Percentiles rank a stretch among this genome's conserved stretches.
phyloP scores from a whole-genome alignment of 139 green algal species.

The Micromonas pusilla region DNA sequence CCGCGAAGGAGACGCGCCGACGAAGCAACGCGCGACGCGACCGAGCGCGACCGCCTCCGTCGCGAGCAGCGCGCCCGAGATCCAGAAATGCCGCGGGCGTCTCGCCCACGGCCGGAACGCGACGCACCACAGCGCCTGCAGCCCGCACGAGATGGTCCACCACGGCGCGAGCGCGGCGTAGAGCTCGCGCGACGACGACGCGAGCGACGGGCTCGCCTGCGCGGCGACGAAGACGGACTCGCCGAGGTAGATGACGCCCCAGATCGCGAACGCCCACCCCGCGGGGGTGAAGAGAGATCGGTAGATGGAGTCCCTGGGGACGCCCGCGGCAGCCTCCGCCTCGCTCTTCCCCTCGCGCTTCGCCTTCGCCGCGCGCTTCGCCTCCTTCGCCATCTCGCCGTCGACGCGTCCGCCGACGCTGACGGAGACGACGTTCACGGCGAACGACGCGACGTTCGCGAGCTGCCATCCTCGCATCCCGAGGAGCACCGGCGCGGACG shows the following conservation, averaged over 20 bases:
- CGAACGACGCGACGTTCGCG: not conserved
- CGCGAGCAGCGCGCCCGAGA: not conserved
- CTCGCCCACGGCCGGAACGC: slow-evolving; percentile 8
- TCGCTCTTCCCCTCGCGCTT: not conserved
- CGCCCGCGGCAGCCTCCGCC: not conserved
- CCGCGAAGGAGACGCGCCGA: not conserved
- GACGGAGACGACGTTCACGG: slow-evolving; percentile 9
- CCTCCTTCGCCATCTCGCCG: slow-evolving; percentile 11
- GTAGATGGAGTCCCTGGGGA: slow-evolving; percentile 12
- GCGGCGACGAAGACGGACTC: not conserved
- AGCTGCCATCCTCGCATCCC: not conserved
- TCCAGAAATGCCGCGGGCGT: not conserved
- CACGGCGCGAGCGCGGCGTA: not conserved
- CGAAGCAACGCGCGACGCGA: not conserved
- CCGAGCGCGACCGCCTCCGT: slow-evolving; percentile 4
- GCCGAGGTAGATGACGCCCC: slow-evolving; percentile 18
- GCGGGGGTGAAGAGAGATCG: slow-evolving; percentile 23
- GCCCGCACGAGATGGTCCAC: not conserved
- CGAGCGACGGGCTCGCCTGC: not conserved
- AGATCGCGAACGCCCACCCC: slow-evolving; percentile 29
- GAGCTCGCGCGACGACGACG: not conserved
- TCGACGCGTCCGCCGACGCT: not conserved
- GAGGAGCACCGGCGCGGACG: not conserved
- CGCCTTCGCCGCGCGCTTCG: not conserved
- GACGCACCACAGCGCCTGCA: slow-evolving; percentile 27